Percentiles rank a stretch among this genome's conserved stretches.
phyloP scores from a whole-genome alignment of 352 stramenopile species.

The Globisporangium lucens region DNA sequence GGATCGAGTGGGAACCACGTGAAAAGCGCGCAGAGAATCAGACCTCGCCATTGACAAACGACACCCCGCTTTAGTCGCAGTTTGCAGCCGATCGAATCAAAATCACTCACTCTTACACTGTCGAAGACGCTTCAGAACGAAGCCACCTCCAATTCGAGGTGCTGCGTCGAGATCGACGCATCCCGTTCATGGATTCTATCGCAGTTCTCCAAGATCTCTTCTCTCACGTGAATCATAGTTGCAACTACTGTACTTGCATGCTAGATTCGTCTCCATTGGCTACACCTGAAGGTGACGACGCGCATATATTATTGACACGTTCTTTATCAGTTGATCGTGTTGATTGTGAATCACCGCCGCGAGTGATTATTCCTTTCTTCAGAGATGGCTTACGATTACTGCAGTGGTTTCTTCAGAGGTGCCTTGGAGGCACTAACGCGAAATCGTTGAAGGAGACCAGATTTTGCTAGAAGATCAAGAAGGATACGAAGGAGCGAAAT shows the following conservation, averaged over 20 bases:
- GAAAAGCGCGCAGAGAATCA: neutral
- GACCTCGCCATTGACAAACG: neutral
- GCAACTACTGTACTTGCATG: too few species aligned
- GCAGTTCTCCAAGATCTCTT: too few species aligned
- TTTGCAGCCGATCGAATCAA: too few species aligned
- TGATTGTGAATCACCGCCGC: neutral
- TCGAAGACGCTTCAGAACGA: too few species aligned
- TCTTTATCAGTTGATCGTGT: neutral
- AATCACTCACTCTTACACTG: neutral
- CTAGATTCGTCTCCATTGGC: conserved; percentile 1
- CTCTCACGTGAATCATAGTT: too few species aligned
- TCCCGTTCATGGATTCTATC: too few species aligned
- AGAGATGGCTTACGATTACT: neutral
- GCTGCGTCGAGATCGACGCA: too few species aligned
- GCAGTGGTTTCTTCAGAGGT: too few species aligned
- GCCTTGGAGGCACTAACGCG: neutral
- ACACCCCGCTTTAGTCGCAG: neutral
- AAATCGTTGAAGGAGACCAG: neutral
- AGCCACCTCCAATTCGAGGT: too few species aligned
- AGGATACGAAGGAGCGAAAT: conserved; percentile 2
- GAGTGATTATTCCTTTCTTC: neutral
- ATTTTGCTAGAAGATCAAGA: neutral
- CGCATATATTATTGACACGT: neutral
- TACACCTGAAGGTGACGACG: neutral
- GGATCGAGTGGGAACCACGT: too few species aligned